Conservation (phyloP, 441 rosid genomes). For the Pelargonium fulgidum region DNA sequence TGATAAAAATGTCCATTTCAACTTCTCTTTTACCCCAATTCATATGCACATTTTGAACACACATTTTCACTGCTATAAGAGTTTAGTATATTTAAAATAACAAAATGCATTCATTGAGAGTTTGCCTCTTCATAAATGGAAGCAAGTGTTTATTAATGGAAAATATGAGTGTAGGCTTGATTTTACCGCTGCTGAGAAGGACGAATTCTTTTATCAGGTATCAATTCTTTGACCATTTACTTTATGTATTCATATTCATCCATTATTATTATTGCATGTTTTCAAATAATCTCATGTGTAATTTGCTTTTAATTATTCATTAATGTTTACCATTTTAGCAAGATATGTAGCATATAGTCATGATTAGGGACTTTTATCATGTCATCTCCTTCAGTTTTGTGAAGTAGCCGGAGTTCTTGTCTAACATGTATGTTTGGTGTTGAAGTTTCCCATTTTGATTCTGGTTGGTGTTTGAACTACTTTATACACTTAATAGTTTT, state of each 20-base stretch:
- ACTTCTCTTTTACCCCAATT: not conserved
- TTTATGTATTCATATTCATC: not conserved
- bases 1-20: not conserved
- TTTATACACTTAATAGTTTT: not conserved
- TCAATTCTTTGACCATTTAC: conserved; percentile 9
- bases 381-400: not conserved
- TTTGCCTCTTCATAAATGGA: conserved; percentile 8
- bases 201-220: conserved; percentile 80
- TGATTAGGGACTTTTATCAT: too few relatives aligned
- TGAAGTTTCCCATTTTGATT: not conserved
- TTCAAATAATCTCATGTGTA: conserved; percentile 1
- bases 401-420: not conserved
- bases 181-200: conserved; percentile 73
- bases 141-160: conserved; percentile 12
- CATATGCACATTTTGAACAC: not conserved
- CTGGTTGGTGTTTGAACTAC: not conserved
- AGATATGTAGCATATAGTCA: too few relatives aligned
- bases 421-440: not conserved
- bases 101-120: conserved; percentile 11
- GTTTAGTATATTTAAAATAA: not conserved
- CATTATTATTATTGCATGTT: not conserved
- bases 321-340: not conserved
- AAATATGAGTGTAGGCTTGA: conserved; percentile 62
- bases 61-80: not conserved
- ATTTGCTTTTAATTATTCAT: not conserved